These are phyloP conservation scores for Acer yangbiense DNA, from an alignment of 345 rosid genomes.

Conservation along the genomic window DNA sequence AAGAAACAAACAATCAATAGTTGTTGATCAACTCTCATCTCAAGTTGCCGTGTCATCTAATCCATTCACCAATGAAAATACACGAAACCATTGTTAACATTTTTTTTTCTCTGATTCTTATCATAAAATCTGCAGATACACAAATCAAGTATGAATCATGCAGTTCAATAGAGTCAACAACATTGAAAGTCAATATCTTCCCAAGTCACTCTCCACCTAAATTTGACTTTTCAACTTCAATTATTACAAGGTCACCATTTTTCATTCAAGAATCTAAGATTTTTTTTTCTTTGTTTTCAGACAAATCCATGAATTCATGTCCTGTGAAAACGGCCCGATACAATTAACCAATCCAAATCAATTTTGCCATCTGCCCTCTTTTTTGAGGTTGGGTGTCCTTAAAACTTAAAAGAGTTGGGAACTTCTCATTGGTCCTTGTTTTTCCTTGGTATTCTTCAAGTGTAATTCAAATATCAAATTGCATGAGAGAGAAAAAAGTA, in stretches of 20 bases:
- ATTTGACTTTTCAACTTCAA: not conserved
- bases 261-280: too few species aligned
- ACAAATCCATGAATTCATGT: not conserved
- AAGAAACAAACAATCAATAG: too few species aligned
- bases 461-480: too few species aligned
- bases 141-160: not conserved
- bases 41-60: not conserved
- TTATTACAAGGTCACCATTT: not conserved
- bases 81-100: not conserved
- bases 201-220: not conserved
- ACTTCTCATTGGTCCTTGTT: too few species aligned
- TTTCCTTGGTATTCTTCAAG: too few species aligned
- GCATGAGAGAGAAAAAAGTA: too few species aligned
- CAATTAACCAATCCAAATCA: not conserved
- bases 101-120: not conserved
- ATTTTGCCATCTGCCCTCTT: not conserved
- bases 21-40: not conserved
- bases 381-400: not conserved
- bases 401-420: not conserved
- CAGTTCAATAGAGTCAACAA: not conserved
- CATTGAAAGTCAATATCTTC: slow-evolving; percentile 2
- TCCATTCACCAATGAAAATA: not conserved
- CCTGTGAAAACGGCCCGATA: not conserved
- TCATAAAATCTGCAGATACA: not conserved
- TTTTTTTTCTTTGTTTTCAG: not conserved